Percentiles rank a stretch among this genome's conserved stretches.
phyloP scores from a whole-genome alignment of 202 grass and related monocot genomes.

The Hordeum pubiflorum region DNA sequence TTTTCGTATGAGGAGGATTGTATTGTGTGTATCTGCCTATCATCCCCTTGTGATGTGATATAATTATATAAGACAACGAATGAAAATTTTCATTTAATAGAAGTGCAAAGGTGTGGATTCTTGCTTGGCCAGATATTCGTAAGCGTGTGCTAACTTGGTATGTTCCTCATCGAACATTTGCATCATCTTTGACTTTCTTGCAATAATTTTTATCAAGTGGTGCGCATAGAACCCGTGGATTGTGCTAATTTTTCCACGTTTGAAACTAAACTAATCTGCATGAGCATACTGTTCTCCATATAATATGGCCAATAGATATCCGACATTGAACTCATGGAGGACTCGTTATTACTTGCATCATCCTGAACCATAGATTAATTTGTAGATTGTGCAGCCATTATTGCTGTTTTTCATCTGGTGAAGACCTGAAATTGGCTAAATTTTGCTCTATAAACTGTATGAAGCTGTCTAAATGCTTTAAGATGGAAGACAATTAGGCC shows the following conservation, averaged over 20 bases:
- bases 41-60: constrained; percentile 27
- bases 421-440: neutral
- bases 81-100: neutral
- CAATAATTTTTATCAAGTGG: neutral
- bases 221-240: constrained; percentile 21
- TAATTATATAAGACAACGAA: constrained; percentile 10
- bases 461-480: constrained; percentile 5
- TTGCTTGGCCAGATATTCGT: constrained; percentile 4
- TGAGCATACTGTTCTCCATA: constrained; percentile 6
- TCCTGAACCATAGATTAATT: constrained; percentile 8
- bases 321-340: constrained; percentile 6
- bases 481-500: constrained; percentile 3
- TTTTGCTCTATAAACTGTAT: neutral
- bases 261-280: constrained; percentile 9
- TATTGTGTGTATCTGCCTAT: constrained; percentile 40
- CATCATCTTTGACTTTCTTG: constrained; percentile 28
- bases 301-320: constrained; percentile 15
- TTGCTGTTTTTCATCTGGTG: neutral
- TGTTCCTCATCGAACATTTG: constrained; percentile 6
- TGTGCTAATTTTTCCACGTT: constrained; percentile 25
- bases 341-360: constrained; percentile 20
- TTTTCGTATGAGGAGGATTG: constrained; percentile 32
- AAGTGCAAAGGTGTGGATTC: neutral
- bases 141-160: neutral
- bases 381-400: constrained; percentile 11